Percentiles rank a stretch among this genome's conserved stretches.
Evolutionary conservation across 1,284 basidiomycete species (phyloP).

Genomic region (Naganishia sp.): DNA sequence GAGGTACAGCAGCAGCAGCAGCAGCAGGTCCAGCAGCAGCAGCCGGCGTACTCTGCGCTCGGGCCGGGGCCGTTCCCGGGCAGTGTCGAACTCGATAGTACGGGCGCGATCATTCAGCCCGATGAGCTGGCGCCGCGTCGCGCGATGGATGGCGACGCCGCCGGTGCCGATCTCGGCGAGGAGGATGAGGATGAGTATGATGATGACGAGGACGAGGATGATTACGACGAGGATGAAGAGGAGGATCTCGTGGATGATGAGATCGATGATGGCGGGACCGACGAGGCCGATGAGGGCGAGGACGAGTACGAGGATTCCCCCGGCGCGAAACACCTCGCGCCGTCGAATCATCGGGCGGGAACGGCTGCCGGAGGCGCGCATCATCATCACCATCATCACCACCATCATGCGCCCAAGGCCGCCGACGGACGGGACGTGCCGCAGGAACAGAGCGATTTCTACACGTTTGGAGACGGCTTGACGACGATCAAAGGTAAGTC

Average conservation of each 20-base stretch:
- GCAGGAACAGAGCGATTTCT: conserved; percentile 64
- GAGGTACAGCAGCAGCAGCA: conserved; percentile 86
- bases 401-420: conserved; percentile 46
- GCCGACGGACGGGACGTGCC: conserved; percentile 27
- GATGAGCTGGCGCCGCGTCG: conserved; percentile 57
- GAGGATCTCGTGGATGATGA: conserved; percentile 67
- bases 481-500: conserved; percentile 79
- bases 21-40: conserved; percentile 76
- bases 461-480: conserved; percentile 74
- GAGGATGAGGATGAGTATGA: conserved; percentile 59
- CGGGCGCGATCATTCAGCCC: conserved; percentile 75
- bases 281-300: conserved; percentile 59
- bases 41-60: conserved; percentile 74
- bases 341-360: background rate
- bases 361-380: conserved; percentile 1
- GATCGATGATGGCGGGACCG: conserved; percentile 61
- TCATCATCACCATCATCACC: conserved; percentile 36
- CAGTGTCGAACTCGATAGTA: conserved; percentile 90
- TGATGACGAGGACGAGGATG: conserved; percentile 64
- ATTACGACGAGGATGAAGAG: conserved; percentile 66
- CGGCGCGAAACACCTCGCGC: background rate
- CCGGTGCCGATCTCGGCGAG: conserved; percentile 49
- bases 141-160: conserved; percentile 49
- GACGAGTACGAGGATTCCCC: conserved; percentile 56
- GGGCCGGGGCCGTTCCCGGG: conserved; percentile 98